A percentile compares a stretch with the other conserved stretches of the same genome.
These are phyloP conservation scores for Penicillium arizonense DNA, from an alignment of 495 filamentous ascomycete genomes.

Conservation along the genomic window DNA sequence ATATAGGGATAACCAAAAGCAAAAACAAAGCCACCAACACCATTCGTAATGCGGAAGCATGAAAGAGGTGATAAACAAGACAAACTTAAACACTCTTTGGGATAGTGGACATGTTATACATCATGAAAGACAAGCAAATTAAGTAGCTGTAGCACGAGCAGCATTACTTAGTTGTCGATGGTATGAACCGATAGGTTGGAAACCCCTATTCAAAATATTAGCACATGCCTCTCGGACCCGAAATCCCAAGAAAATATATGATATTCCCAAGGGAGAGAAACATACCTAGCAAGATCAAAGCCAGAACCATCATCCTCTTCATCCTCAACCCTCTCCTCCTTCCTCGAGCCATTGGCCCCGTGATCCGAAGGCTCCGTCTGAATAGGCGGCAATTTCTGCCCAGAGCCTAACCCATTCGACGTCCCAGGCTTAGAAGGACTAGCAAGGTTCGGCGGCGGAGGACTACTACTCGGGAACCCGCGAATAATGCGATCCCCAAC, in stretches of 20 bases:
- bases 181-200: constrained; percentile 68
- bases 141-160: constrained; percentile 34
- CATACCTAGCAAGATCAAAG: constrained; percentile 67
- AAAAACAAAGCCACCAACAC: constrained; percentile 18
- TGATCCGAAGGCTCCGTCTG: constrained; percentile 25
- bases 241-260: too few species aligned
- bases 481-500: constrained; percentile 42
- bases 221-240: constrained; percentile 6
- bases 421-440: constrained; percentile 48
- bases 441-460: constrained; percentile 50
- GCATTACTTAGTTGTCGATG: constrained; percentile 54
- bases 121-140: constrained; percentile 6
- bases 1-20: constrained; percentile 2
- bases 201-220: constrained; percentile 53
- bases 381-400: constrained; percentile 35
- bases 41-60: constrained; percentile 23
- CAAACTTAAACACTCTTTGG: constrained; percentile 1
- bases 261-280: neutral
- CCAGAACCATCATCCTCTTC: constrained; percentile 58
- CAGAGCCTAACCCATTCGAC: constrained; percentile 33
- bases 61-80: constrained; percentile 6
- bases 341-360: constrained; percentile 9
- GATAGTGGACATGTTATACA: constrained; percentile 24
- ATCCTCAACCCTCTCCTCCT: constrained; percentile 38
- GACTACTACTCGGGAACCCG: constrained; percentile 66